Percentiles rank a stretch among this genome's conserved stretches.
Conservation (phyloP, 768 basidiomycete genomes). For the Udeniomyces megalosporus region DNA sequence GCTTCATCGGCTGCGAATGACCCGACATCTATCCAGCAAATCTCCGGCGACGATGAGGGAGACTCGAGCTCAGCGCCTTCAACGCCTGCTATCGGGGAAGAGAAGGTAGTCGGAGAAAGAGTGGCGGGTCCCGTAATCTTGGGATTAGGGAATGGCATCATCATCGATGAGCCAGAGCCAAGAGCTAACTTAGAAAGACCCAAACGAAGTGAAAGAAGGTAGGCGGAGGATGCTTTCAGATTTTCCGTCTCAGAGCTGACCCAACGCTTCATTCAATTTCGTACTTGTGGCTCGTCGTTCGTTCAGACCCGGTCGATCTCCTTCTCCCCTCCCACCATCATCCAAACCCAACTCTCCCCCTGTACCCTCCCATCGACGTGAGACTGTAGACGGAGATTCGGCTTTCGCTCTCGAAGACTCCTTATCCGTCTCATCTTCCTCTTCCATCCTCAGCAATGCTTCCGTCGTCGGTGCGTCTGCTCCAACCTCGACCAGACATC, state of each 20-base stretch:
- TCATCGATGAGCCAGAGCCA: not conserved
- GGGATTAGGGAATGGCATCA: not conserved
- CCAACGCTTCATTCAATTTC: not conserved
- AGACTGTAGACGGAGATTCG: no score
- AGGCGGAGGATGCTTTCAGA: not conserved
- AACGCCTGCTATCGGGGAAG: slow-evolving; percentile 49
- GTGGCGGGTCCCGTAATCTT: slow-evolving; percentile 47
- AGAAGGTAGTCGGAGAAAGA: slow-evolving; percentile 43
- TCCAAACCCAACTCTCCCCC: not conserved
- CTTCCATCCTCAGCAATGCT: no score
- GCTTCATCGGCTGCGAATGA: no score
- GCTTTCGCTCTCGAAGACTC: no score
- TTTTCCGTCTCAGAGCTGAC: not conserved
- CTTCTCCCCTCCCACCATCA: not conserved
- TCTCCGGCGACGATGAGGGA: not conserved
- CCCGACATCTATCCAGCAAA: not conserved
- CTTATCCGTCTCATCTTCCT: no score
- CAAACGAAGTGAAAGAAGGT: slow-evolving; percentile 4
- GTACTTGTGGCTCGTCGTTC: no score
- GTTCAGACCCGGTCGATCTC: slow-evolving; percentile 4
- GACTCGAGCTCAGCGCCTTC: not conserved
- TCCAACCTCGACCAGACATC: no score
- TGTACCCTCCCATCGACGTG: not conserved
- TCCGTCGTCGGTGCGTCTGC: no score
- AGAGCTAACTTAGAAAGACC: slow-evolving; percentile 9